phyloP scores from a whole-genome alignment of 2,329 filamentous ascomycete species.

The Sphaceloma murrayae region DNA sequence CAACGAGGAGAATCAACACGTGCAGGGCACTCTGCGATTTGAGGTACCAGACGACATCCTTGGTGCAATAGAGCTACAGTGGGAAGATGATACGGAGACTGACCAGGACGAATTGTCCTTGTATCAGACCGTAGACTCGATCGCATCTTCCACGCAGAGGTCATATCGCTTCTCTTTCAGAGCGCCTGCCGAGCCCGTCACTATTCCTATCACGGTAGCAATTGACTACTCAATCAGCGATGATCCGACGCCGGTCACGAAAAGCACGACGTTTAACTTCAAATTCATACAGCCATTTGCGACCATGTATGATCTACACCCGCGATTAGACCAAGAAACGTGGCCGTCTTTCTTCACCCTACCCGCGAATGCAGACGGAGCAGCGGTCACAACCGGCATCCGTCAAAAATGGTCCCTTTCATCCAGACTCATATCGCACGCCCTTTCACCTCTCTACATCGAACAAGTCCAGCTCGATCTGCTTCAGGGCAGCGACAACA shows the following conservation, averaged over 20 bases:
- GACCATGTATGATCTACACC: slow-evolving; percentile 78
- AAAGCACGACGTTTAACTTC: slow-evolving; percentile 59
- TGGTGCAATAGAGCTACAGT: slow-evolving; percentile 19
- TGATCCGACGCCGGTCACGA: slow-evolving; percentile 71
- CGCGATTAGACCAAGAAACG: slow-evolving; percentile 62
- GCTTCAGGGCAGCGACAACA: slow-evolving; percentile 51
- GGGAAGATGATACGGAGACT: slow-evolving; percentile 26
- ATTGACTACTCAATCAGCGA: slow-evolving; percentile 69
- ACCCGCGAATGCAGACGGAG: slow-evolving; percentile 25
- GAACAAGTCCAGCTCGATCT: slow-evolving; percentile 57
- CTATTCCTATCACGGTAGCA: slow-evolving; percentile 62
- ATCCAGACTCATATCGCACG: slow-evolving; percentile 65
- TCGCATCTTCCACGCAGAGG: background rate
- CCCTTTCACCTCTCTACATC: slow-evolving; percentile 51
- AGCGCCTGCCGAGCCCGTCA: slow-evolving; percentile 37
- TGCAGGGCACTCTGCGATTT: slow-evolving; percentile 60
- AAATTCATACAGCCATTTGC: slow-evolving; percentile 77
- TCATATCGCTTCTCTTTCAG: slow-evolving; percentile 23
- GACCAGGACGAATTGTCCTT: slow-evolving; percentile 9
- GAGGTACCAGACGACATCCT: slow-evolving; percentile 17
- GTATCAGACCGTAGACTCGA: slow-evolving; percentile 4
- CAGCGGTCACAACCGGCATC: slow-evolving; percentile 49
- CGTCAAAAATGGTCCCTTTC: slow-evolving; percentile 72
- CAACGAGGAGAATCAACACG: slow-evolving; percentile 76
- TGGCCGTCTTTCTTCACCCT: slow-evolving; percentile 84